Percentiles rank a stretch among this genome's conserved stretches.
Conservation (phyloP, 768 basidiomycete species). For the Gloeostereum incarnatum region DNA sequence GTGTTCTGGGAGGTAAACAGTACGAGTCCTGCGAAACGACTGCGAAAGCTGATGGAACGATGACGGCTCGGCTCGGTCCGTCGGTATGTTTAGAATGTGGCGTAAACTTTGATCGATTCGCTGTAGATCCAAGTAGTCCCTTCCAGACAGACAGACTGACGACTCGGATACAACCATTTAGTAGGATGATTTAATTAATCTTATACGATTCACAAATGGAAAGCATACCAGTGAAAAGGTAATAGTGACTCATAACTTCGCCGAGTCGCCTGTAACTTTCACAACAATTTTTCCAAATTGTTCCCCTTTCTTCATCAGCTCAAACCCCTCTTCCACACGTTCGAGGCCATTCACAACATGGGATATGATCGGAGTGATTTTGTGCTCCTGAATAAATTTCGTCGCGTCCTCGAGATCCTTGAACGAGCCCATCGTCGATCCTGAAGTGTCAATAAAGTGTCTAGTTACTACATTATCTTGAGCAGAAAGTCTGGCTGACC, state of each 20-base stretch:
- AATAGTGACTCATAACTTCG: constrained; percentile 9
- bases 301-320: constrained; percentile 48
- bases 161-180: too few species aligned
- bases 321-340: constrained; percentile 60
- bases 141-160: too few species aligned
- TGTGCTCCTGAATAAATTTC: constrained; percentile 53
- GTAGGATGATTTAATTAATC: too few species aligned
- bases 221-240: too few species aligned
- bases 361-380: constrained; percentile 63
- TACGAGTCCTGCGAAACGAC: too few species aligned
- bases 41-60: too few species aligned
- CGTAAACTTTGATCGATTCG: too few species aligned
- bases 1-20: too few species aligned
- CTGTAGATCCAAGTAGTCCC: too few species aligned
- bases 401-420: constrained; percentile 69
- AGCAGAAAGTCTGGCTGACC: constrained; percentile 31
- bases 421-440: constrained; percentile 79
- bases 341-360: constrained; percentile 60
- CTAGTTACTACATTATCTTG: neutral
- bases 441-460: constrained; percentile 26
- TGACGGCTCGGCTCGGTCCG: too few species aligned
- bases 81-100: too few species aligned
- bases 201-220: too few species aligned
- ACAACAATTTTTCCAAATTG: constrained; percentile 79
- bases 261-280: constrained; percentile 21